Evolutionary conservation across 352 stramenopile genomes (phyloP), one percentile per base, ranked within the genome.

Genomic region (Globisporangium irregulare): DNA sequence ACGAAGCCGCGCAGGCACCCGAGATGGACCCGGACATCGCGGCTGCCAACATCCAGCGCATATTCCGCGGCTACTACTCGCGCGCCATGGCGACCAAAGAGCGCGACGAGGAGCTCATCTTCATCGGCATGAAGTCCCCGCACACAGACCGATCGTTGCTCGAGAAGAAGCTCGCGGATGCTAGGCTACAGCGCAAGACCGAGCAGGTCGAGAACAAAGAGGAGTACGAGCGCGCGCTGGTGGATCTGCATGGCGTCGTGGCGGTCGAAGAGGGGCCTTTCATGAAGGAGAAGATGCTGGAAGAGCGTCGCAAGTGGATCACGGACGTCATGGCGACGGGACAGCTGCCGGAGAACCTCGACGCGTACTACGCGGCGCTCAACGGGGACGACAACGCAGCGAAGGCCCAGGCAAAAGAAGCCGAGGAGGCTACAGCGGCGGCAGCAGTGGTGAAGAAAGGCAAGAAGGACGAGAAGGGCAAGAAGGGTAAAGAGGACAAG

Each of bases 281-380:
- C 61, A 98, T 98, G 87, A 89, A 95, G 70, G 92, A 97, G 68
- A 84, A 82, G 55, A 81, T 98, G 77, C 79, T 97, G 25, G 92
- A 98, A 59, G 93, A 97, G 70, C 77, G 93, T n/a, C 92, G 92
- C 24, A 76, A 84, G 48, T 98, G 94, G 95, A 93, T 98, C 67
- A 98, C 92, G 4, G 87, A 98, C 27, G 78, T 96, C 63, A 96
- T 98, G 73, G 88, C 89, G 63, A 76, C 86, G 62, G 78, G 87
- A 0, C 71, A 90, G 32, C 77, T 98, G 46, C 93, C 93, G 0
- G 94, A 98, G 70, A 93, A 97, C 70, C 85, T 98, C 22, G 76
- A 81, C 24, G 90, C 73, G 4, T 98, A 94, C 73, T 98, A 98
- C 70, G 74, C 78, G 0, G 73, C 76, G 50, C 70, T 80, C 34